Conservation (phyloP, 2,329 filamentous ascomycete species). For the Monosporascus sp. region DNA sequence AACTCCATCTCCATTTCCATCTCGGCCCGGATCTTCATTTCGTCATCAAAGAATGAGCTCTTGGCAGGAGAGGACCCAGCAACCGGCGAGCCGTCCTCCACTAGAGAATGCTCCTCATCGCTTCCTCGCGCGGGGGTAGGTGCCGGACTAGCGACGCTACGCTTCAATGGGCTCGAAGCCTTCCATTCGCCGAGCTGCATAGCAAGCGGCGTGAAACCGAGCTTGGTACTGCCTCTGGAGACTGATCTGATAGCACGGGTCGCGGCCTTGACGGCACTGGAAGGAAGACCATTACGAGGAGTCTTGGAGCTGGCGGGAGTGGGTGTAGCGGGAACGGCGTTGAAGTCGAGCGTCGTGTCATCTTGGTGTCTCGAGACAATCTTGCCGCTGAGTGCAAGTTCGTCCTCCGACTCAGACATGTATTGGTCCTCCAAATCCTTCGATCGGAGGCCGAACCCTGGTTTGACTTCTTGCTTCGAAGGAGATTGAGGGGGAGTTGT, state of each 20-base stretch:
- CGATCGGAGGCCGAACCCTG: slow-evolving; percentile 40
- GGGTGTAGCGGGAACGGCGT: slow-evolving; percentile 37
- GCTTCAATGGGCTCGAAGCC: slow-evolving; percentile 50
- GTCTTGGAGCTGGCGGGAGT: slow-evolving; percentile 26
- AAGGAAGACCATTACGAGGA: slow-evolving; percentile 15
- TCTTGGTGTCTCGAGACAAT: slow-evolving; percentile 20
- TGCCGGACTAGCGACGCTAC: slow-evolving; percentile 21
- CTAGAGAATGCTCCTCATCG: slow-evolving; percentile 21
- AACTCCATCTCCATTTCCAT: slow-evolving; percentile 30
- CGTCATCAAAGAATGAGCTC: slow-evolving; percentile 56
- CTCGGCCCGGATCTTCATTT: slow-evolving; percentile 43
- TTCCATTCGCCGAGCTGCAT: slow-evolving; percentile 59
- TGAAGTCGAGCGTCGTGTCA: slow-evolving; percentile 21
- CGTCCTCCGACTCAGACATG: slow-evolving; percentile 51
- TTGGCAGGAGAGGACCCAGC: slow-evolving; percentile 35
- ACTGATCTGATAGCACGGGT: slow-evolving; percentile 25
- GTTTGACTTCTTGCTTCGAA: slow-evolving; percentile 19
- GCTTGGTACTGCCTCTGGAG: slow-evolving; percentile 21
- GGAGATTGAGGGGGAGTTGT: slow-evolving; percentile 25
- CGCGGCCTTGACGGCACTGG: slow-evolving; percentile 23
- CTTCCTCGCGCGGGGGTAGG: slow-evolving; percentile 14
- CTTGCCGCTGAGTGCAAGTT: slow-evolving; percentile 33
- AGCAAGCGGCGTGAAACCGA: slow-evolving; percentile 61
- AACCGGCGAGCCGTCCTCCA: slow-evolving; percentile 17
- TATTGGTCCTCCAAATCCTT: slow-evolving; percentile 41